Conservation (phyloP, 2,329 filamentous ascomycete species). For the Pseudogymnoascus sp. region DNA sequence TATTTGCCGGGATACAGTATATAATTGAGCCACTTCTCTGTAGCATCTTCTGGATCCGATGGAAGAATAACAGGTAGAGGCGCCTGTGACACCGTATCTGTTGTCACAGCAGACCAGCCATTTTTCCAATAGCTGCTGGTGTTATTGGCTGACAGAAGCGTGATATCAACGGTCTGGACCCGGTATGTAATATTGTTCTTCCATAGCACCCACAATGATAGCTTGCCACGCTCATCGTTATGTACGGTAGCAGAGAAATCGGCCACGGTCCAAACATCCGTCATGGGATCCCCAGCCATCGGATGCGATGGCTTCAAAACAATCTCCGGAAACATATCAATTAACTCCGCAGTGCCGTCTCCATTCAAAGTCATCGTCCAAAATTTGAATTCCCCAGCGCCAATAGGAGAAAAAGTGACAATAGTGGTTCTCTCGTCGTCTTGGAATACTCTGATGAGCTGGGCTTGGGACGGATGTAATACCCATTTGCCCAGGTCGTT, state of each 20-base stretch:
- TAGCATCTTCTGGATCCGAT: constrained; percentile 60
- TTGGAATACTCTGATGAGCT: constrained; percentile 67
- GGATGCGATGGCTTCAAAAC: constrained; percentile 64
- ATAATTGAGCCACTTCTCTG: constrained; percentile 79
- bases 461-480: constrained; percentile 71
- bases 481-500: constrained; percentile 67
- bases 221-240: constrained; percentile 43
- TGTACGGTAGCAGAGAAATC: constrained; percentile 61
- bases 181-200: constrained; percentile 77
- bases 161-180: constrained; percentile 44
- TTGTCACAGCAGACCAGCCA: constrained; percentile 63
- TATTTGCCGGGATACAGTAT: constrained; percentile 81
- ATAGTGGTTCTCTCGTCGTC: constrained; percentile 50
- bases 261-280: constrained; percentile 71
- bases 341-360: constrained; percentile 51
- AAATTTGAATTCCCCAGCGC: constrained; percentile 88
- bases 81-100: constrained; percentile 48
- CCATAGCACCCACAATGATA: constrained; percentile 71
- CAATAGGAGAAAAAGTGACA: constrained; percentile 81
- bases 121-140: constrained; percentile 51
- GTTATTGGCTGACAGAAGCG: constrained; percentile 39
- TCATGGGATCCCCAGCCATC: constrained; percentile 60
- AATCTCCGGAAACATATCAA: constrained; percentile 61
- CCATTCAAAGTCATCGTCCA: constrained; percentile 67
- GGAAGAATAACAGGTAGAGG: constrained; percentile 51